A percentile compares a stretch with the other conserved stretches of the same genome.
Conservation (phyloP, 2,329 filamentous ascomycete species). For the Botrytis elliptica region DNA sequence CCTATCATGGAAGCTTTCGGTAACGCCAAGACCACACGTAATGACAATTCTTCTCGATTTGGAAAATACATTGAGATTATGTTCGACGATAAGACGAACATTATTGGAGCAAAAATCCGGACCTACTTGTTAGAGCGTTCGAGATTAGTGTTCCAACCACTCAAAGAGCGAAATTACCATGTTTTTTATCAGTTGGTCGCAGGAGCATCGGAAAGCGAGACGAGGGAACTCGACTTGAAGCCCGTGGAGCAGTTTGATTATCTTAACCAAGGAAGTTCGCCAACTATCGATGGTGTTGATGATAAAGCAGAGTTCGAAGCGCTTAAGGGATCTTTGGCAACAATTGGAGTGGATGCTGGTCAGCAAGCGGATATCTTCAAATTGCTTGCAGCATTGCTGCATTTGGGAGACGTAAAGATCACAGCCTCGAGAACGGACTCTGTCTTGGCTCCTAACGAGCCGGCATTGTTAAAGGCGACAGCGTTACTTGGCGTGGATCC, state of each 20-base stretch:
- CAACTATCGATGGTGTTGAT: slow-evolving; percentile 89
- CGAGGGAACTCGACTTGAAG: slow-evolving; percentile 73
- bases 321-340: slow-evolving; percentile 80
- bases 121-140: slow-evolving; percentile 95
- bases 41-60: slow-evolving; percentile 98
- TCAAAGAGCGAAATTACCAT: slow-evolving; percentile 98
- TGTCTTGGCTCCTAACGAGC: slow-evolving; percentile 75
- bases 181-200: slow-evolving; percentile 98
- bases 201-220: slow-evolving; percentile 81
- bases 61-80: slow-evolving; percentile 99
- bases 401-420: slow-evolving; percentile 96
- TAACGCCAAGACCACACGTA: slow-evolving; percentile 98
- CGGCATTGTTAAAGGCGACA: slow-evolving; percentile 78
- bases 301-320: slow-evolving; percentile 92
- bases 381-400: slow-evolving; percentile 83
- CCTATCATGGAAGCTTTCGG: slow-evolving; percentile 99
- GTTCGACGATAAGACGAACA: slow-evolving; percentile 93
- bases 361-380: slow-evolving; percentile 87
- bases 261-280: slow-evolving; percentile 89
- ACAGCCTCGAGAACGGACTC: slow-evolving; percentile 87
- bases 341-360: slow-evolving; percentile 74
- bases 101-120: slow-evolving; percentile 95
- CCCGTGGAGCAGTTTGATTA: slow-evolving; percentile 92
- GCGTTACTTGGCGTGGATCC: slow-evolving; percentile 83
- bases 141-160: slow-evolving; percentile 91